phyloP scores from a whole-genome alignment of 176 grass and related monocot genomes.

The Triticum timopheevii region DNA sequence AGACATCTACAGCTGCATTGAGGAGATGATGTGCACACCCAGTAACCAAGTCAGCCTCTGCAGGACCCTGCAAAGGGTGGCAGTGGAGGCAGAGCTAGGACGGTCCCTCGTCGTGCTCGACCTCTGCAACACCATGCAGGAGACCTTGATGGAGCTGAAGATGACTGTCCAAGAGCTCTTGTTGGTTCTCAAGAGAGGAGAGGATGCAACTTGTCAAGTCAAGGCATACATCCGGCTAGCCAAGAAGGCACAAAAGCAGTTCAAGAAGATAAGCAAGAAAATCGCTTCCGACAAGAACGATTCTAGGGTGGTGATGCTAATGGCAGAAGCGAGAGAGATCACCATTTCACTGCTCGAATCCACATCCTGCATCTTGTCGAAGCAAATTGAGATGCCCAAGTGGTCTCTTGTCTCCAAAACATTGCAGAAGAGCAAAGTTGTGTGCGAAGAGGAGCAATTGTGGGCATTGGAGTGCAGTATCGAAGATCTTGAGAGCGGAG shows the following conservation, averaged over 20 bases:
- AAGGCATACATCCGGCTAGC: slow-evolving; percentile 25
- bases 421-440: slow-evolving; percentile 34
- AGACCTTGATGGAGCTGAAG: slow-evolving; percentile 41
- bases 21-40: slow-evolving; percentile 32
- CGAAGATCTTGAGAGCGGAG: slow-evolving; percentile 31
- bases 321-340: slow-evolving; percentile 36
- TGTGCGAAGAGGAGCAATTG: slow-evolving; percentile 36
- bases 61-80: slow-evolving; percentile 31
- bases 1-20: slow-evolving; percentile 27
- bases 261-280: slow-evolving; percentile 42
- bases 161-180: slow-evolving; percentile 29
- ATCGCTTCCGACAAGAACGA: slow-evolving; percentile 17
- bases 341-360: slow-evolving; percentile 33
- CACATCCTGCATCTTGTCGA: neutral
- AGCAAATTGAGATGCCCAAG: slow-evolving; percentile 36
- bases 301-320: slow-evolving; percentile 21
- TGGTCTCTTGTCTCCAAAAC: slow-evolving; percentile 36
- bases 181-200: slow-evolving; percentile 32
- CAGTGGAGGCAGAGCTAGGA: slow-evolving; percentile 49
- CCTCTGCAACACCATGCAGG: slow-evolving; percentile 33
- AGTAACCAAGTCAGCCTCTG: slow-evolving; percentile 45
- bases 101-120: slow-evolving; percentile 45
- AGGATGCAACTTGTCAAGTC: slow-evolving; percentile 1
- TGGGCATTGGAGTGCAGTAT: slow-evolving; percentile 42
- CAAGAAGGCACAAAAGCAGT: slow-evolving; percentile 37